Base-by-base conservation (phyloP, 768 basidiomycete species). In the Boletus rufocinnamomeus region DNA sequence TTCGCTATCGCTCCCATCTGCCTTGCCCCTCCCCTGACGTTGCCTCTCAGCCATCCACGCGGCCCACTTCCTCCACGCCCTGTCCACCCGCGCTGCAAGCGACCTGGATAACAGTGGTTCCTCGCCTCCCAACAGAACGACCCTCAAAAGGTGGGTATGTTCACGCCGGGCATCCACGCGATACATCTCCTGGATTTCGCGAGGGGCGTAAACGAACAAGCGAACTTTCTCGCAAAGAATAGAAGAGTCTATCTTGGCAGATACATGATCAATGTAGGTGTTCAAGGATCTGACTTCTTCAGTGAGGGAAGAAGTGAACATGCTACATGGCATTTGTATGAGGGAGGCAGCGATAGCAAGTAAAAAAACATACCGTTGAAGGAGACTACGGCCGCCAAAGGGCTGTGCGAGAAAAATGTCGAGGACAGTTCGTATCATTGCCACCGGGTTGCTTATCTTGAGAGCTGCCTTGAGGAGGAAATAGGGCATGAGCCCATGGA, bases 401-500 rank as follows among this genome's bases (percentile, higher is more conserved):
- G 97, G 97, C 69, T 95, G 88, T 0, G 97, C 97, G 19, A 98
- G 83, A 79, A 99, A 98, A 43, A 99, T 82, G 67, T 98, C 96
- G 59, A 99, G 80, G 5, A 97, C 81, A 53, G 79, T 87, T 72
- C 97, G 84, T 67, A 98, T 95, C 97, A 98, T 98, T 30, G 84
- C 83, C 59, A 99, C 88, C 2, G 97, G 97, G 74, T 98, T 99
- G 56, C 91, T 95, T 63, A 99, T 92, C 71, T 84, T 89, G 59
- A 99, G 75, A 14, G 93, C 89, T 9, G 93, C 83, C 72, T 94
- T 98, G 61, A 99, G 84, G 79, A 98, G 86, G 67, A 98, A 93
- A 72, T 99, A 99, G 6, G 97, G 97, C 93, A 98, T 97, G 52
- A 96, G 76, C 2, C 95, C 94, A 69, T 99, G 97, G 44, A 97